Evolutionary conservation across 1,284 basidiomycete genomes (phyloP), one percentile per base, ranked within the genome.

Genomic region (Rhodotorula sp.): DNA sequence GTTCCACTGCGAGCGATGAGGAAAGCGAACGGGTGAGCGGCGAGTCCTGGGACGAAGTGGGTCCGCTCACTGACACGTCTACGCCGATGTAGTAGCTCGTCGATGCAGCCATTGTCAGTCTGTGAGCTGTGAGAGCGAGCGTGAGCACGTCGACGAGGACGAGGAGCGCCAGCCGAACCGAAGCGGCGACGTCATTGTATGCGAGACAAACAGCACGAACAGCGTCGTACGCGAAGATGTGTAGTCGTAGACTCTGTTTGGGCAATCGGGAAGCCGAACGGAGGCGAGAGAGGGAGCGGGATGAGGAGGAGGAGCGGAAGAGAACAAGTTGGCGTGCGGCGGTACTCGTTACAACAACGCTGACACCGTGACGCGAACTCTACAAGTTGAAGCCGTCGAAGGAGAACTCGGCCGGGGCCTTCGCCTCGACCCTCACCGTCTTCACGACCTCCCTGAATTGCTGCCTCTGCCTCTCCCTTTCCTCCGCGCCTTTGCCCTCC

Each of bases 1-100:
- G 95, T 97, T 48, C 95, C 95, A 57, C 83, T 84, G 76, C 37
- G 28, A 10, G 18, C 9, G 28, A 34, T 7, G 30, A 30, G 22
- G 24, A 15, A 40, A 4, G 26, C 10, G 9, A 20, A n/a, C 46
- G 30, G 11, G 31, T 13, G 20, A 22, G 22, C 24, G 37, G 20
- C 0, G 28, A 30, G n/a, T 16, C 26, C 1, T 15, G 15, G 13
- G 10, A n/a, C 0, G 44, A 24, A 31, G 37, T 44, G 15, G 24
- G 11, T 15, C 15, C 16, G 55, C 40, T 44, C 18, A 77, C 83
- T 77, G 71, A 84, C 83, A 86, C 85, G 76, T 86, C 85, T 65
- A 86, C 83, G 8, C 85, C 85, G 70, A 86, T 83, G 75, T 82
- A 86, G 76, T 84, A 84, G 22, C 54, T 37, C 4, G 53, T 60